Percentiles rank a stretch among this genome's conserved stretches.
Conservation (phyloP, 2,329 filamentous ascomycete species). For the Arthroderma uncinatum region DNA sequence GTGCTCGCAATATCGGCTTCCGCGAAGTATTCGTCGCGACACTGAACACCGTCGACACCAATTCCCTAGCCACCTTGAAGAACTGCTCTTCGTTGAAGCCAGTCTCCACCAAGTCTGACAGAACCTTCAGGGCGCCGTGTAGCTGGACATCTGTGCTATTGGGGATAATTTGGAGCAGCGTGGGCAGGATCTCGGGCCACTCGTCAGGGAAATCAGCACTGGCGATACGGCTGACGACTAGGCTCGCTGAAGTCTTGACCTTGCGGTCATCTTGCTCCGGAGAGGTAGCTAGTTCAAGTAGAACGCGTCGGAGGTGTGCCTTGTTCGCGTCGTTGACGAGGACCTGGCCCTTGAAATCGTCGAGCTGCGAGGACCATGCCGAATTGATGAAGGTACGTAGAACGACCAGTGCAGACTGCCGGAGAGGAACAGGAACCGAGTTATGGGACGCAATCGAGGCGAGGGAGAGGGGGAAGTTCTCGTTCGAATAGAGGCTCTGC, state of each 20-base stretch:
- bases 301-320: slow-evolving; percentile 56
- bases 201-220: slow-evolving; percentile 85
- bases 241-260: slow-evolving; percentile 80
- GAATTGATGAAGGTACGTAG: slow-evolving; percentile 74
- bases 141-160: slow-evolving; percentile 66
- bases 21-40: slow-evolving; percentile 66
- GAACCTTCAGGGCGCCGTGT: slow-evolving; percentile 78
- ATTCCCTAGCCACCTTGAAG: slow-evolving; percentile 74
- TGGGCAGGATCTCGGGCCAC: slow-evolving; percentile 82
- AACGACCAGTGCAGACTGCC: slow-evolving; percentile 70
- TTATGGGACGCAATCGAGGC: slow-evolving; percentile 68
- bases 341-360: slow-evolving; percentile 57
- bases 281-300: slow-evolving; percentile 68
- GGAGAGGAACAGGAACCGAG: slow-evolving; percentile 60
- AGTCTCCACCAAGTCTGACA: slow-evolving; percentile 83
- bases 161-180: slow-evolving; percentile 65
- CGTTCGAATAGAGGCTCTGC: slow-evolving; percentile 54
- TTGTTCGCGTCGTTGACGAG: slow-evolving; percentile 64
- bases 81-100: slow-evolving; percentile 91
- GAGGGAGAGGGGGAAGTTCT: slow-evolving; percentile 67
- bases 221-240: slow-evolving; percentile 86
- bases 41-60: slow-evolving; percentile 72
- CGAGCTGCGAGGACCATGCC: slow-evolving; percentile 69
- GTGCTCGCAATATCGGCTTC: slow-evolving; percentile 64
- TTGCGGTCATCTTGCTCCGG: slow-evolving; percentile 64